Evolutionary conservation across 1,284 basidiomycete species (phyloP).

Genomic region (Puccinia coronata): DNA sequence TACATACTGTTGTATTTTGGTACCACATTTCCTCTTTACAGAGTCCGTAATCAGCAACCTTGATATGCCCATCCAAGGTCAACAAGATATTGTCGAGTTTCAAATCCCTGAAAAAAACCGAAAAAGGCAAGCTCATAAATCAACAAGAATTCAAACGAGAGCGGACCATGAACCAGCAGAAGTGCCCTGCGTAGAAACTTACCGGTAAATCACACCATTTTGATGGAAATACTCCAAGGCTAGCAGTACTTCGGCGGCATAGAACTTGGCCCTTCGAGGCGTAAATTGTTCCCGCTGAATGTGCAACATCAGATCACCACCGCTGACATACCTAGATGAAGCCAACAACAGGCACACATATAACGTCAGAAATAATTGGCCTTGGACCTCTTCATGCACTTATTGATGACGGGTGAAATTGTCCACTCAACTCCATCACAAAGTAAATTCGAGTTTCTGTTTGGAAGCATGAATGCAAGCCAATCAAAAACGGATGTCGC

Average conservation of each 20-base stretch:
- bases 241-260: slow-evolving; percentile 94
- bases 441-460: slow-evolving; percentile 94
- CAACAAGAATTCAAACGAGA: background rate
- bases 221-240: slow-evolving; percentile 98
- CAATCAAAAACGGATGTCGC: slow-evolving; percentile 94
- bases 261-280: slow-evolving; percentile 87
- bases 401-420: background rate
- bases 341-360: background rate
- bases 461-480: slow-evolving; percentile 98
- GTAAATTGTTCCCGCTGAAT: slow-evolving; percentile 80
- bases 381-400: background rate
- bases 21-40: slow-evolving; percentile 99
- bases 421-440: slow-evolving; percentile 67
- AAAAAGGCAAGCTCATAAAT: slow-evolving; percentile 15
- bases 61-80: slow-evolving; percentile 95
- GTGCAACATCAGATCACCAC: slow-evolving; percentile 78
- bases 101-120: slow-evolving; percentile 72
- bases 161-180: background rate
- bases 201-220: slow-evolving; percentile 92
- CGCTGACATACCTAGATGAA: slow-evolving; percentile 63
- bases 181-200: slow-evolving; percentile 56
- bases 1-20: slow-evolving; percentile 75
- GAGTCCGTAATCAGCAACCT: slow-evolving; percentile 97
- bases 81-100: slow-evolving; percentile 98
- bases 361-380: background rate